A percentile compares a stretch with the other conserved stretches of the same genome.
These are phyloP conservation scores for Diaporthe aspalathi DNA, from an alignment of 2,329 filamentous ascomycete genomes.

Conservation along the genomic window DNA sequence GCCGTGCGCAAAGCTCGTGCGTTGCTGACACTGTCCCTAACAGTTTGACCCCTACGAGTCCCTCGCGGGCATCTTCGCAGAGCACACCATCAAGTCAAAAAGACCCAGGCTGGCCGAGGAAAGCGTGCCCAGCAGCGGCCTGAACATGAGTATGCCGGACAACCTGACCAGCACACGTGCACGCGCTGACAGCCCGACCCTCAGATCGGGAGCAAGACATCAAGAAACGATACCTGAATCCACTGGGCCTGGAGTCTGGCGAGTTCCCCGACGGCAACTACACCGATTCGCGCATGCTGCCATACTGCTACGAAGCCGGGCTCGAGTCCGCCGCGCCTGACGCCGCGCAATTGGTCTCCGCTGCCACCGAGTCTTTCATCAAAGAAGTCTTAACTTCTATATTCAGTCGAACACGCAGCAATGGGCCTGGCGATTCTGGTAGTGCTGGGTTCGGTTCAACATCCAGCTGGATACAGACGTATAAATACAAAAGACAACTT, in stretches of 20 bases:
- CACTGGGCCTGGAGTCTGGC: conserved; percentile 74
- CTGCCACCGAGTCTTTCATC: conserved; percentile 75
- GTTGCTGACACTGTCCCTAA: conserved; percentile 19
- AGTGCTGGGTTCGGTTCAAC: conserved; percentile 73
- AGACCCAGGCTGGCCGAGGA: conserved; percentile 64
- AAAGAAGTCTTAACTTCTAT: conserved; percentile 74
- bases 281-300: conserved; percentile 74
- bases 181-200: conserved; percentile 28
- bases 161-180: no score
- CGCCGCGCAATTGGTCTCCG: conserved; percentile 71
- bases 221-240: conserved; percentile 72
- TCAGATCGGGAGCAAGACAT: conserved; percentile 75
- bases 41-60: conserved; percentile 68
- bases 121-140: conserved; percentile 74
- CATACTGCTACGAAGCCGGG: conserved; percentile 75
- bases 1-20: not conserved
- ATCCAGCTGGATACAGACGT: conserved; percentile 80
- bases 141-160: conserved; percentile 78
- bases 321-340: conserved; percentile 68
- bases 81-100: conserved; percentile 58
- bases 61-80: conserved; percentile 63
- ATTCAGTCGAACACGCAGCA: conserved; percentile 73
- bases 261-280: conserved; percentile 75
- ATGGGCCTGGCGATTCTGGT: conserved; percentile 71
- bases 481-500: conserved; percentile 80